Evolutionary conservation across 306 rosid genomes (phyloP).

Genomic region (Quillaja saponaria): DNA sequence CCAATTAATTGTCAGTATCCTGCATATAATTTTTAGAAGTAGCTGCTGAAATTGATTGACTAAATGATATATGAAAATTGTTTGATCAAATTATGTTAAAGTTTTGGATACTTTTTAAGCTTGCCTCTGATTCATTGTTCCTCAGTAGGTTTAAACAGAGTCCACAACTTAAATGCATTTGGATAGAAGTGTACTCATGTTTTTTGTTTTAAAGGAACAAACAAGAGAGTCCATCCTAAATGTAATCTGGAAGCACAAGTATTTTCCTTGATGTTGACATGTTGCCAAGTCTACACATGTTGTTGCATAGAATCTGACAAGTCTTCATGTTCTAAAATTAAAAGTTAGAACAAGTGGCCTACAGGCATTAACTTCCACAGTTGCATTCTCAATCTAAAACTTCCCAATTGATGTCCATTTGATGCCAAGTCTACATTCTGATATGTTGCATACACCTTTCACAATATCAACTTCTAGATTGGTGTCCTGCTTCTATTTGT

Average conservation of each 20-base stretch:
- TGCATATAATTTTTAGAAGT: not conserved
- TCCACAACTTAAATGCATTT: not conserved
- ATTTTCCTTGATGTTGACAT: not conserved
- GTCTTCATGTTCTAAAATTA: no score
- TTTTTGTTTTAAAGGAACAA: no score
- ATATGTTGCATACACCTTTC: no score
- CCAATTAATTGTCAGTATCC: not conserved
- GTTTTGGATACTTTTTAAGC: not conserved
- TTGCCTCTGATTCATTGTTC: constrained; percentile 1
- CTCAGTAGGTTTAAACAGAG: not conserved
- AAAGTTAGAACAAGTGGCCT: no score
- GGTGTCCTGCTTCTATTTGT: no score
- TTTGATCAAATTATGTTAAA: not conserved
- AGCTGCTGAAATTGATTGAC: not conserved
- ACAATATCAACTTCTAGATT: no score
- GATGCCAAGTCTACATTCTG: no score
- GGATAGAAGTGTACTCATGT: not conserved
- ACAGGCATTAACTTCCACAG: no score
- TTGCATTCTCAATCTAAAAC: no score
- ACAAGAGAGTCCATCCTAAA: no score
- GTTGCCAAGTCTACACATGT: constrained; percentile 3
- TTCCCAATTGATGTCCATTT: no score
- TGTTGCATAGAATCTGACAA: constrained; percentile 17
- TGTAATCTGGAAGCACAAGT: no score
- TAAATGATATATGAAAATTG: not conserved